Base-by-base conservation (phyloP, 2,329 filamentous ascomycete genomes). In the Botryotinia globosa region DNA sequence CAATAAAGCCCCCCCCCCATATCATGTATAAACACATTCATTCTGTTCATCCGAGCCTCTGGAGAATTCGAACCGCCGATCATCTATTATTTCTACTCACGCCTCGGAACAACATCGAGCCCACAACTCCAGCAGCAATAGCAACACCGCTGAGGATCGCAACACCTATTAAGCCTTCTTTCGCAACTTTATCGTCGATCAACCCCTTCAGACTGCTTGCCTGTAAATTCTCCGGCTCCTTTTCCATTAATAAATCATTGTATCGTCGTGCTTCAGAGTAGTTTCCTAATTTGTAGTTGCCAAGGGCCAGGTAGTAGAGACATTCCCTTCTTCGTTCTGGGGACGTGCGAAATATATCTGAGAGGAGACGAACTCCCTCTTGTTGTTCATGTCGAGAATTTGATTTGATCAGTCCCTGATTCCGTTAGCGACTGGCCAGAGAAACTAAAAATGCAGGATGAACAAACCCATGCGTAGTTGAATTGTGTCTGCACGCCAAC, bases 401-500 rank as follows among this genome's bases (percentile, higher is more conserved):
- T 75, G 95, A 98, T 86, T 98, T 99, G 79, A 99, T 97, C 77
- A 99, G 88, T 77, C 96, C 96, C 94, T 97, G 75, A 45, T 20
- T 65, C 25, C 65, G n/a, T 73, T n/a, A 65, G 69, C 14, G 34
- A 42, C 42, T 42, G 48, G 37, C 18, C 37, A 56, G 14, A 68
- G 22, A 16, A 65, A 34, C 34, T 70, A 34, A 32, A 37, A 12
- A 39, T 25, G 29, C 4, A 51, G 61, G 25, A 62, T 65, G 44
- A 54, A 78, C 86, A 73, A 89, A 97, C 94, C 96, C 96, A 99
- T 81, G 96, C 95, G 83, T 95, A 98, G 89, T 99, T 99, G 89
- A 99, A 99, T 82, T 98, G 98, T 75, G 96, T 99, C 83, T 99
- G 96, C 58, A 99, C 89, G 74, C 95, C 94, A 74, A 97, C 95